Evolutionary conservation across 805 yeast genomes (phyloP).

Genomic region (Ogataea populi-albae): DNA sequence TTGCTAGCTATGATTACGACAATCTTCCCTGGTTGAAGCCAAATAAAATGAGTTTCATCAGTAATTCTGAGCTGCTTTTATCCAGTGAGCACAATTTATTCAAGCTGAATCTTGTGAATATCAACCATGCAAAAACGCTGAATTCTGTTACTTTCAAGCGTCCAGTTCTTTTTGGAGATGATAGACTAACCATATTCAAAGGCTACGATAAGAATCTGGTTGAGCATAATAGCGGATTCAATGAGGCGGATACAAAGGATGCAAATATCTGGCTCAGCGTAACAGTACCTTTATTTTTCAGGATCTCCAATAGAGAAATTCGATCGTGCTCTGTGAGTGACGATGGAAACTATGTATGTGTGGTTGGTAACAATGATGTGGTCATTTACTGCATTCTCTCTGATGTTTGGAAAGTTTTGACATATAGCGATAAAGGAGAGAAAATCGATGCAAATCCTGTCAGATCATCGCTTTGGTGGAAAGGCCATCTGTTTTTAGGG

Average conservation of each 20-base stretch:
- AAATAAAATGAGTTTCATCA: conserved; percentile 18
- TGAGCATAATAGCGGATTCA: conserved; percentile 28
- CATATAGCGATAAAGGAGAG: conserved; percentile 27
- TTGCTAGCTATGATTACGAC: conserved; percentile 39
- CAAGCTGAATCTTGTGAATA: conserved; percentile 20
- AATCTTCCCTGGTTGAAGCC: conserved; percentile 20
- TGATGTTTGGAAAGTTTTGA: conserved; percentile 47
- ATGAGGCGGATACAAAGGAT: conserved; percentile 32
- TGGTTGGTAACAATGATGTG: conserved; percentile 48
- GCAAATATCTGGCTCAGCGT: conserved; percentile 46
- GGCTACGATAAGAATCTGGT: conserved; percentile 44
- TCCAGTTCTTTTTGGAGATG: conserved; percentile 41
- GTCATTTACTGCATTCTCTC: conserved; percentile 38
- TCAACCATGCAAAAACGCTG: conserved; percentile 25
- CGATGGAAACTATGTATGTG: conserved; percentile 48
- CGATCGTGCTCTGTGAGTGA: conserved; percentile 40
- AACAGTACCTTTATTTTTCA: conserved; percentile 43
- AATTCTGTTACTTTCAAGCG: conserved; percentile 30
- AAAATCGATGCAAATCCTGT: conserved; percentile 32
- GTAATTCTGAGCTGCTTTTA: conserved; percentile 35
- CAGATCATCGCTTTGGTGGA: conserved; percentile 38
- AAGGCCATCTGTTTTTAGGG: conserved; percentile 31
- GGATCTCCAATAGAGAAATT: conserved; percentile 43
- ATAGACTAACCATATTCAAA: conserved; percentile 41
- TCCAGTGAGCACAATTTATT: conserved; percentile 30